Percentiles rank a stretch among this genome's conserved stretches.
Conservation (phyloP, 768 basidiomycete species). For the Porpolomopsis calyptriformis region DNA sequence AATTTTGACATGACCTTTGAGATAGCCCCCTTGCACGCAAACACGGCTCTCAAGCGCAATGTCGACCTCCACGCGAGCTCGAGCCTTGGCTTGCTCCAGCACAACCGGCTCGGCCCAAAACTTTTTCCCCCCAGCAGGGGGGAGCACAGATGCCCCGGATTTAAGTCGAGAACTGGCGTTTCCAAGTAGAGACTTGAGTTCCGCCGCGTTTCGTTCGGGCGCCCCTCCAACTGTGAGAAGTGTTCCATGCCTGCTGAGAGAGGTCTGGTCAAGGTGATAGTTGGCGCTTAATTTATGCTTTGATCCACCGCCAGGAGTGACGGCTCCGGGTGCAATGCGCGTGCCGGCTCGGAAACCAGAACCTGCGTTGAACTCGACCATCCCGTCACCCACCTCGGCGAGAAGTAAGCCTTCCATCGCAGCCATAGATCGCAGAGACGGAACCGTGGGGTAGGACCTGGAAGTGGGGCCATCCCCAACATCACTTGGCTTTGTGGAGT, state of each 20-base stretch:
- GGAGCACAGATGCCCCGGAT: constrained; percentile 37
- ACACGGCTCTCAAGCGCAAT: constrained; percentile 65
- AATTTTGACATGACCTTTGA: constrained; percentile 63
- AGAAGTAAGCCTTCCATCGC: constrained; percentile 38
- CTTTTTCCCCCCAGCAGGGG: constrained; percentile 13
- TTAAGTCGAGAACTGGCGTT: constrained; percentile 47
- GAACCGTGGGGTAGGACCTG: not conserved
- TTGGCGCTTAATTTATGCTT: not conserved
- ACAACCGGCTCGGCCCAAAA: constrained; percentile 22
- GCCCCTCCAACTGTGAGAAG: constrained; percentile 42
- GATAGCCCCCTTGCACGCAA: constrained; percentile 67
- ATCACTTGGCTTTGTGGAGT: too few species aligned
- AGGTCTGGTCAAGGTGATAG: not conserved
- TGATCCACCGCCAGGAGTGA: constrained; percentile 22
- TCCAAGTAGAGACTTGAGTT: constrained; percentile 55
- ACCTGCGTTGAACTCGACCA: constrained; percentile 34
- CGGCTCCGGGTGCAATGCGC: constrained; percentile 23
- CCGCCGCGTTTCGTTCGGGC: constrained; percentile 39
- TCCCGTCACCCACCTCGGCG: constrained; percentile 37
- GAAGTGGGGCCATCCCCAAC: too few species aligned
- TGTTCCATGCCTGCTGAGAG: constrained; percentile 38
- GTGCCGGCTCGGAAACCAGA: constrained; percentile 33
- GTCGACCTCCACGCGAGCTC: constrained; percentile 73
- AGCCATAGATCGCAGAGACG: constrained; percentile 21
- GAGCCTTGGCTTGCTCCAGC: constrained; percentile 63